Evolutionary conservation across 2,329 filamentous ascomycete genomes (phyloP), one percentile per base, ranked within the genome.

Genomic region (Aureobasidium sp.): DNA sequence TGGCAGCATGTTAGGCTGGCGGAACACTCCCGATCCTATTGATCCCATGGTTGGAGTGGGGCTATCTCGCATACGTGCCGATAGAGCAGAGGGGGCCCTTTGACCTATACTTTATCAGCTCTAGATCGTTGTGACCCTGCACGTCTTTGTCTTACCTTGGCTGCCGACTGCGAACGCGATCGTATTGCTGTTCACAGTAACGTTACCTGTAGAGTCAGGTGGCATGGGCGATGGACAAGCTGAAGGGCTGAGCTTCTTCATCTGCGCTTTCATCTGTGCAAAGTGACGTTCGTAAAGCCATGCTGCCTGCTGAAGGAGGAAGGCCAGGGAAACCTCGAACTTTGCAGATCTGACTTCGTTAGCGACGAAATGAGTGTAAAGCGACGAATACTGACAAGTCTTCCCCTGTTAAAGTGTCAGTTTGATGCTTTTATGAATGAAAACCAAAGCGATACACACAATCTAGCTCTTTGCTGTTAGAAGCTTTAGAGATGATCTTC

Each of bases 221-320:
- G 82, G 83, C 17, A 82, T 70, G 2, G 86, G 84, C 1, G 85
- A 85, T 1, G 82, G 80, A 1, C 81, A 80, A 20, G 79, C 75
- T 3, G 84, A 84, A 62, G 77, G 82, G 2, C 83, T 85, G 47
- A 87, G 85, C 71, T 88, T 94, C 65, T 89, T 86, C 79, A 97
- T 91, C 76, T 97, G 91, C 22, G 89, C 91, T 67, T 90, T 86
- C 52, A 97, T 90, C 72, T 97, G 91, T 0, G 90, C 89, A 31
- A 95, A 84, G 76, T 97, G 91, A 57, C 90, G 83, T 72, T 97
- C 92, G 71, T 94, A 96, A 6, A 97, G 84, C 84, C 91, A 96
- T 74, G 91, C 91, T 66, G 91, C 91, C 75, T 99, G 91, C 72
- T 96, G 90, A 17, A 97, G 84, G 36, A 99, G 82, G 70, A 97